Conservation (phyloP, 345 rosid genomes). For the Alliaria petiolata region DNA sequence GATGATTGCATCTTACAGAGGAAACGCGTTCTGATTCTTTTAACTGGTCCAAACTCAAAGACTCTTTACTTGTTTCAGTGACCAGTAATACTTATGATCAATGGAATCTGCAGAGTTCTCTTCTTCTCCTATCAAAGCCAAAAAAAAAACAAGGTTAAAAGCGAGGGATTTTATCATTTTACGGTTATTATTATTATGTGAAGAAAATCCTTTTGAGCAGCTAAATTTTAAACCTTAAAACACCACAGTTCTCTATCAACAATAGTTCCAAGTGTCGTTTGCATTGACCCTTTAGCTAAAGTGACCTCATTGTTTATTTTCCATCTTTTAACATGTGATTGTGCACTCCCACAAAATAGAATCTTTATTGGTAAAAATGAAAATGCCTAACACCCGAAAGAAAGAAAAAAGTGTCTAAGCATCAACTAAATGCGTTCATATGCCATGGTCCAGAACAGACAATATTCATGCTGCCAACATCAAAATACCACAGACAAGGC, state of each 20-base stretch:
- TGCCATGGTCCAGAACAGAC: conserved; percentile 15
- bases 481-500: conserved; percentile 2
- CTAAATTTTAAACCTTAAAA: conserved; percentile 28
- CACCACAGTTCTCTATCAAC: conserved; percentile 19
- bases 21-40: conserved; percentile 2
- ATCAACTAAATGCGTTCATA: conserved; percentile 10
- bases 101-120: background rate
- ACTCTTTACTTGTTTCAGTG: conserved; percentile 13
- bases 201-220: conserved; percentile 17
- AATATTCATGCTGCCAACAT: conserved; percentile 15
- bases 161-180: background rate
- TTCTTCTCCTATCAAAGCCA: conserved; percentile 4
- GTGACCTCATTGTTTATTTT: conserved; percentile 7
- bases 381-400: conserved; percentile 10
- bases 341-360: conserved; percentile 16
- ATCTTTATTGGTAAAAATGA: background rate
- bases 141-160: conserved; percentile 2
- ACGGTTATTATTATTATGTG: background rate
- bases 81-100: conserved; percentile 4
- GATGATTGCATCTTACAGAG: conserved; percentile 18
- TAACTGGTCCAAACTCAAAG: conserved; percentile 12
- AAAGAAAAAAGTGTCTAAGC: background rate
- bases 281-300: conserved; percentile 21
- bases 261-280: conserved; percentile 19
- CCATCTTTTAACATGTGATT: conserved; percentile 14